A percentile compares a stretch with the other conserved stretches of the same genome.
These are phyloP conservation scores for Aquilaria malaccensis DNA, from an alignment of 345 rosid species.

Conservation along the genomic window DNA sequence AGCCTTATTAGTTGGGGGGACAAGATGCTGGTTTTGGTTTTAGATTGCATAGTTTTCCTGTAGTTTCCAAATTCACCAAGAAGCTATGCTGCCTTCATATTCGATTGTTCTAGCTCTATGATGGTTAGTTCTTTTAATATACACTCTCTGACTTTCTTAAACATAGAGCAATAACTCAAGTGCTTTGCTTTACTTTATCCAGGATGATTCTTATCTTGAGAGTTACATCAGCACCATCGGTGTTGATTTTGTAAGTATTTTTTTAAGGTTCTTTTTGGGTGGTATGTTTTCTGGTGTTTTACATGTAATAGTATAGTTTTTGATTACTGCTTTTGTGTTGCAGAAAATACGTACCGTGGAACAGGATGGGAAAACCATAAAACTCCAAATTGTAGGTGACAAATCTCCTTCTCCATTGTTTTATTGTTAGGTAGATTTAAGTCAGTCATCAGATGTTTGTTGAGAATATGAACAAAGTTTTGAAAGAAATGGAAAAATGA, in stretches of 20 bases:
- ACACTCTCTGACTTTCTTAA: too few relatives aligned
- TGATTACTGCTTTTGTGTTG: conserved; percentile 6
- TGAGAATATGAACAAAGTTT: too few relatives aligned
- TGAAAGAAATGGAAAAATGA: neutral
- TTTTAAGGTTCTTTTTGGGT: neutral
- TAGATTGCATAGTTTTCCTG: too few relatives aligned
- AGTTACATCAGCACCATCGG: conserved; percentile 63
- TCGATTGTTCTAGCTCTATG: too few relatives aligned
- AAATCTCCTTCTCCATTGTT: neutral
- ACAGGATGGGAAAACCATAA: conserved; percentile 56
- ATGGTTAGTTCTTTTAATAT: too few relatives aligned
- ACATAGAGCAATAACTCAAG: too few relatives aligned
- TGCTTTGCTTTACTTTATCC: conserved; percentile 1
- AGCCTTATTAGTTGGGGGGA: too few relatives aligned
- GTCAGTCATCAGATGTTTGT: too few relatives aligned
- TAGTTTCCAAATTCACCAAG: too few relatives aligned
- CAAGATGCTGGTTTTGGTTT: too few relatives aligned
- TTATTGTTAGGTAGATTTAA: neutral
- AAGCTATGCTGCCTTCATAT: too few relatives aligned
- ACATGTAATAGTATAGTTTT: neutral
- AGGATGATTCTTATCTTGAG: conserved; percentile 57
- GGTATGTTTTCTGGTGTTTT: neutral
- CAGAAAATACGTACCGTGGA: conserved; percentile 63
- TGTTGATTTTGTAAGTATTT: conserved; percentile 52
- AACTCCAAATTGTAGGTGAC: conserved; percentile 48